Percentiles rank a stretch among this genome's conserved stretches.
These are phyloP conservation scores for Populus ilicifolia DNA, from an alignment of 345 rosid genomes.

Conservation along the genomic window DNA sequence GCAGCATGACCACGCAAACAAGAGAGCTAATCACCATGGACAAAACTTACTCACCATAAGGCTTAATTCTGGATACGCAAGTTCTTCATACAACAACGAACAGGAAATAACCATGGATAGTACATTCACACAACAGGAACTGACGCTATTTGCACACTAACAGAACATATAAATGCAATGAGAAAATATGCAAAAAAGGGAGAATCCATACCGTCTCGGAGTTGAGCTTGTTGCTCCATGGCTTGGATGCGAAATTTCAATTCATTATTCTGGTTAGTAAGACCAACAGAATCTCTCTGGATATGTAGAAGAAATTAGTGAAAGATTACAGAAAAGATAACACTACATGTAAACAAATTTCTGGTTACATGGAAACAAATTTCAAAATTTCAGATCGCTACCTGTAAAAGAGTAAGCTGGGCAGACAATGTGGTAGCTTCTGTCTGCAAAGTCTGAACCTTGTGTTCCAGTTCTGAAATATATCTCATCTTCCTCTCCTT, in stretches of 20 bases:
- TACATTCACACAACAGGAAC: not conserved
- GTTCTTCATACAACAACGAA: not conserved
- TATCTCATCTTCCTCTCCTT: slow-evolving; percentile 95
- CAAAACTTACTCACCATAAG: not conserved
- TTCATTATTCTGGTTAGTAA: slow-evolving; percentile 87
- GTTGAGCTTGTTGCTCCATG: slow-evolving; percentile 96
- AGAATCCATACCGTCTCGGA: slow-evolving; percentile 64
- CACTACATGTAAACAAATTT: too few species aligned
- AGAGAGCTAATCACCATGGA: not conserved
- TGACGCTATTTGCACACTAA: not conserved
- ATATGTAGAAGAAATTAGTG: not conserved
- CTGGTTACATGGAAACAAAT: not conserved
- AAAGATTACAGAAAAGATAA: slow-evolving; percentile 1
- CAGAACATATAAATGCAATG: not conserved
- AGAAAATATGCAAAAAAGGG: not conserved
- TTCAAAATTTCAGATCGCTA: slow-evolving; percentile 13
- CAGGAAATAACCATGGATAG: not conserved
- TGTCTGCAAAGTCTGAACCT: slow-evolving; percentile 94
- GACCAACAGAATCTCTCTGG: slow-evolving; percentile 91
- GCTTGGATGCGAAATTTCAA: slow-evolving; percentile 94
- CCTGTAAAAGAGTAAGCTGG: slow-evolving; percentile 90
- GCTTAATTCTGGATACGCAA: not conserved
- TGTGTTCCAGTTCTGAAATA: slow-evolving; percentile 87
- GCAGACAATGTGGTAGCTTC: slow-evolving; percentile 97
- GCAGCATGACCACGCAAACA: not conserved